These are phyloP conservation scores for Coemansia sp. DNA, from an alignment of 192 early-diverging fungal species.

Conservation along the genomic window DNA sequence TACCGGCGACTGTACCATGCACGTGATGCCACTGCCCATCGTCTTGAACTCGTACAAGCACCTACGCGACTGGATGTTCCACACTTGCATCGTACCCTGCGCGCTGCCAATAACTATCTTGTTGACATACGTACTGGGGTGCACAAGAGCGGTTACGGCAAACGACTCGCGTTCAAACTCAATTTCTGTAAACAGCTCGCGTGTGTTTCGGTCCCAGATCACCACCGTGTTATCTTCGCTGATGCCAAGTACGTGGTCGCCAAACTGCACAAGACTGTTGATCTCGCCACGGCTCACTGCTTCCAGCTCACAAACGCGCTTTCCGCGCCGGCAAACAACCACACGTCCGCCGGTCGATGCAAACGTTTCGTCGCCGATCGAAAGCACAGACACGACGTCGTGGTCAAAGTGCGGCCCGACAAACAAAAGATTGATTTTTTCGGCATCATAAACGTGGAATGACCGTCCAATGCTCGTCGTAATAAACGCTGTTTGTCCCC, in stretches of 20 bases:
- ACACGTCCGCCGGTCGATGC: conserved; percentile 67
- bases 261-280: conserved; percentile 68
- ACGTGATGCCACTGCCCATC: conserved; percentile 74
- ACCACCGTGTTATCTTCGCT: conserved; percentile 78
- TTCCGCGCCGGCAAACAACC: conserved; percentile 64
- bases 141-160: conserved; percentile 72
- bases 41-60: conserved; percentile 80
- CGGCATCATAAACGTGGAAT: conserved; percentile 86
- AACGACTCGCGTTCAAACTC: conserved; percentile 71
- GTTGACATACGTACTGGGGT: conserved; percentile 97
- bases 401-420: conserved; percentile 68
- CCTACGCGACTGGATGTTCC: conserved; percentile 81
- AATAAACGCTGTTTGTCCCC: conserved; percentile 73
- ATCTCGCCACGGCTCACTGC: conserved; percentile 50
- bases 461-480: conserved; percentile 86
- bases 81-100: conserved; percentile 89
- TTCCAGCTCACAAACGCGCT: conserved; percentile 20
- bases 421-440: conserved; percentile 76
- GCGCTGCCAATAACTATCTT: conserved; percentile 87
- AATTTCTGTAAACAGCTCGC: conserved; percentile 71
- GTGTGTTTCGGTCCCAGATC: conserved; percentile 72
- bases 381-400: conserved; percentile 72
- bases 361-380: conserved; percentile 70
- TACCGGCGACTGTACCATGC: conserved; percentile 81
- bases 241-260: conserved; percentile 71